Conservation (phyloP, 2,329 filamentous ascomycete species). For the Fusarium nurragi region DNA sequence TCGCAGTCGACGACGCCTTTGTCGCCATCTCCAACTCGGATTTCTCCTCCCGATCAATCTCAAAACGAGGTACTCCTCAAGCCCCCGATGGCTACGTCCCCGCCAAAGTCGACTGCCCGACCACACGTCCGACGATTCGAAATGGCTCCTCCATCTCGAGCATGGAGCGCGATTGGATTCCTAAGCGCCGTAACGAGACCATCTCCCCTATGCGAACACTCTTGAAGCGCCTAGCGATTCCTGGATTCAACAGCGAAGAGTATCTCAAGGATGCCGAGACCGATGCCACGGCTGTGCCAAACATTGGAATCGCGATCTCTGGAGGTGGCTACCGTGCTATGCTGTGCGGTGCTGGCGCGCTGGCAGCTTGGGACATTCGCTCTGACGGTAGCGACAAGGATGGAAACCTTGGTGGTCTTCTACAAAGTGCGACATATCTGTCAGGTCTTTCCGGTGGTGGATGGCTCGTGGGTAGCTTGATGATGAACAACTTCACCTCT, state of each 20-base stretch:
- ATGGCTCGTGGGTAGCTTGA: slow-evolving; percentile 86
- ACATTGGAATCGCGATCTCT: slow-evolving; percentile 79
- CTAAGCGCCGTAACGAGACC: slow-evolving; percentile 75
- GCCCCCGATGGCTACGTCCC: slow-evolving; percentile 73
- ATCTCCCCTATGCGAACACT: slow-evolving; percentile 79
- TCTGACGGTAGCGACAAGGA: slow-evolving; percentile 58
- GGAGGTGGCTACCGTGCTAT: slow-evolving; percentile 90
- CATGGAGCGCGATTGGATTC: slow-evolving; percentile 79
- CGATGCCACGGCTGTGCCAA: slow-evolving; percentile 54
- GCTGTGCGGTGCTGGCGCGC: slow-evolving; percentile 81
- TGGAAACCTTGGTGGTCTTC: slow-evolving; percentile 80
- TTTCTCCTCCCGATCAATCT: slow-evolving; percentile 25
- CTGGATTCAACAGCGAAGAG: slow-evolving; percentile 76
- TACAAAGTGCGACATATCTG: slow-evolving; percentile 84
- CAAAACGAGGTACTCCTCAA: slow-evolving; percentile 44
- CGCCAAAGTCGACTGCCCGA: slow-evolving; percentile 72
- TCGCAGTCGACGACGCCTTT: slow-evolving; percentile 29
- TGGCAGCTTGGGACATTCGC: slow-evolving; percentile 81
- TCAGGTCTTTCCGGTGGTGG: slow-evolving; percentile 83
- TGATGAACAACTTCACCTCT: slow-evolving; percentile 83
- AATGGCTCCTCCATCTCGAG: slow-evolving; percentile 68
- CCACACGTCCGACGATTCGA: slow-evolving; percentile 74
- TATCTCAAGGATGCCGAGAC: slow-evolving; percentile 66
- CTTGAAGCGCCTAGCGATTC: slow-evolving; percentile 75
- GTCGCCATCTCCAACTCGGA: slow-evolving; percentile 33